A percentile compares a stretch with the other conserved stretches of the same genome.
These are phyloP conservation scores for Hericium rajendrae DNA, from an alignment of 768 basidiomycete species.

Conservation along the genomic window DNA sequence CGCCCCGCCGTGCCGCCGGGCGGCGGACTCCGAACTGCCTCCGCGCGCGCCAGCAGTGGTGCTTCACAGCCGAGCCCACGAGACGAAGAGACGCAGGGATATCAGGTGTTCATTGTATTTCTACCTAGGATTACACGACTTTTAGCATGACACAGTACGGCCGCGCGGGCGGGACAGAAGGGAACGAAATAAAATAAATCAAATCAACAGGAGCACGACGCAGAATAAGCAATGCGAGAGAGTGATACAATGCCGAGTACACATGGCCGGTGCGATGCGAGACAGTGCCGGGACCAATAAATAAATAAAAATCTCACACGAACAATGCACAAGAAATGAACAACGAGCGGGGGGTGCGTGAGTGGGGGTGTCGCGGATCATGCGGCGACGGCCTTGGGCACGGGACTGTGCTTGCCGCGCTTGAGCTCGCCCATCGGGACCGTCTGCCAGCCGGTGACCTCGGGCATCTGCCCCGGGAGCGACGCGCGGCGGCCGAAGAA, in stretches of 20 bases:
- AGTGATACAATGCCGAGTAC: constrained; percentile 18
- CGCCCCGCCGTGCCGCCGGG: too few relatives aligned
- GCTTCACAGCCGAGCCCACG: too few relatives aligned
- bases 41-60: too few relatives aligned
- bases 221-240: constrained; percentile 14
- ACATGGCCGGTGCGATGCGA: constrained; percentile 12
- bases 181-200: constrained; percentile 16
- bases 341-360: neutral
- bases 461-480: constrained; percentile 17
- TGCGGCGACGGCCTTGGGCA: constrained; percentile 19
- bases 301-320: constrained; percentile 15
- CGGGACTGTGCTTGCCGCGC: constrained; percentile 13
- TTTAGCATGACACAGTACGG: constrained; percentile 11
- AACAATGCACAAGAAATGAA: constrained; percentile 3
- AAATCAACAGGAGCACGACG: constrained; percentile 1
- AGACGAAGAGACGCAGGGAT: neutral
- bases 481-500: constrained; percentile 20
- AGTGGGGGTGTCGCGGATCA: constrained; percentile 3
- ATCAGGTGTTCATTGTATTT: constrained; percentile 2
- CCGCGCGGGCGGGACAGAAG: neutral
- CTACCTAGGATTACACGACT: constrained; percentile 14
- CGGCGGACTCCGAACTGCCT: too few relatives aligned
- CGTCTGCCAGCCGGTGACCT: constrained; percentile 28
- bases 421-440: constrained; percentile 22
- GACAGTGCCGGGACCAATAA: constrained; percentile 12